phyloP scores from a whole-genome alignment of 176 grass and related monocot species.

The Oryza brachyantha region DNA sequence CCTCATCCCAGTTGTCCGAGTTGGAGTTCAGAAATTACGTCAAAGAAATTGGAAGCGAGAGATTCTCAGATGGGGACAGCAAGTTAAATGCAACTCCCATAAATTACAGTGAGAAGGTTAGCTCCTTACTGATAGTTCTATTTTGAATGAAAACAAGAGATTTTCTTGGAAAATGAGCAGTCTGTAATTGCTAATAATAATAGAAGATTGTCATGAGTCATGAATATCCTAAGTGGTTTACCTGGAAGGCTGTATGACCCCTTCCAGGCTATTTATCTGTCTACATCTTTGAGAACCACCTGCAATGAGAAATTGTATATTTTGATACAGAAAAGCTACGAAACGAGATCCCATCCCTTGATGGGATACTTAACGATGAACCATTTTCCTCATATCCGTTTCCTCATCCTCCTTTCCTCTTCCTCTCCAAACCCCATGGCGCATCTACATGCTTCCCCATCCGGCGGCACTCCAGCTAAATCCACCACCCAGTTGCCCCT shows the following conservation, averaged over 20 bases:
- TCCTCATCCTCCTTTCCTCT: too few relatives aligned
- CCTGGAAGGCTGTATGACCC: background rate
- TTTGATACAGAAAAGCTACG: too few relatives aligned
- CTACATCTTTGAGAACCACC: background rate
- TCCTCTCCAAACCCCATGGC: too few relatives aligned
- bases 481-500: too few relatives aligned
- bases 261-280: background rate
- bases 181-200: conserved; percentile 9
- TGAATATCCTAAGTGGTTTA: background rate
- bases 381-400: too few relatives aligned
- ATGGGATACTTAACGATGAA: too few relatives aligned
- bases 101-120: conserved; percentile 92
- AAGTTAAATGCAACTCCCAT: conserved; percentile 52
- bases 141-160: background rate
- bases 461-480: too few relatives aligned
- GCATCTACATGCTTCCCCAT: too few relatives aligned
- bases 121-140: conserved; percentile 21
- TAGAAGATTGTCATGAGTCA: background rate
- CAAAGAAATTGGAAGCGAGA: conserved; percentile 76
- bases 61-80: conserved; percentile 72
- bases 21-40: conserved; percentile 90
- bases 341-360: too few relatives aligned
- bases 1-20: conserved; percentile 84
- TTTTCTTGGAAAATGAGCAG: background rate
- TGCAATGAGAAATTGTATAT: background rate